Percentiles rank a stretch among this genome's conserved stretches.
Evolutionary conservation across 805 yeast genomes (phyloP).

Genomic region (Saturnispora besseyi): DNA sequence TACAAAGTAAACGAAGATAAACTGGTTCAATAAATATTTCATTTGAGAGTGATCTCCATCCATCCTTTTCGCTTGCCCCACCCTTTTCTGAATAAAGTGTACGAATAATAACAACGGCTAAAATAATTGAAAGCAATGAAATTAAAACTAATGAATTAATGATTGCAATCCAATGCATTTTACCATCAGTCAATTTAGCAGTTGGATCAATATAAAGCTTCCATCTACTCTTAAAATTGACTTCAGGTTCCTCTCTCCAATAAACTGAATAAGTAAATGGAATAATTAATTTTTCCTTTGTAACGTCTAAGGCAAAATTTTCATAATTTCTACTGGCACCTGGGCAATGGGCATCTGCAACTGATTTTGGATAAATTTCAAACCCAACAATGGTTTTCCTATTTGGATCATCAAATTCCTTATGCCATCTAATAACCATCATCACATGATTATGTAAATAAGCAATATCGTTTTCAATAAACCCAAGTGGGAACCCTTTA

Average conservation of each 20-base stretch:
- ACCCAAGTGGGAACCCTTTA: constrained; percentile 82
- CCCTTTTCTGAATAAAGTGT: constrained; percentile 43
- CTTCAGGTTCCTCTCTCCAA: constrained; percentile 72
- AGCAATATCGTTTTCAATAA: constrained; percentile 46
- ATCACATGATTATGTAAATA: constrained; percentile 73
- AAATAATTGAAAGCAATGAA: constrained; percentile 50
- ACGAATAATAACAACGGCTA: constrained; percentile 52
- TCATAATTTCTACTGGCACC: constrained; percentile 56
- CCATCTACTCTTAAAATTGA: constrained; percentile 67
- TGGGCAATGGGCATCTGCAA: constrained; percentile 59
- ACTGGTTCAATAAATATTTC: constrained; percentile 50
- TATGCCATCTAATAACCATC: constrained; percentile 68
- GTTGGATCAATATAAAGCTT: constrained; percentile 38
- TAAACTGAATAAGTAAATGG: constrained; percentile 81
- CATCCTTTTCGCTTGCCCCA: constrained; percentile 3
- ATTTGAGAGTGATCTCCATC: constrained; percentile 16
- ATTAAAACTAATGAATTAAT: constrained; percentile 63
- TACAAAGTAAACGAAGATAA: constrained; percentile 39
- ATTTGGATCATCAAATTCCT: constrained; percentile 29
- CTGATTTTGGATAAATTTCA: constrained; percentile 83
- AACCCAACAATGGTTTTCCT: constrained; percentile 70
- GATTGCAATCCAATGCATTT: constrained; percentile 71
- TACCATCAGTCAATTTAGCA: constrained; percentile 36
- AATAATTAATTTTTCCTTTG: constrained; percentile 35
- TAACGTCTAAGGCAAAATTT: constrained; percentile 44